Evolutionary conservation across 768 basidiomycete species (phyloP).

Genomic region (Termitomyces sp.): DNA sequence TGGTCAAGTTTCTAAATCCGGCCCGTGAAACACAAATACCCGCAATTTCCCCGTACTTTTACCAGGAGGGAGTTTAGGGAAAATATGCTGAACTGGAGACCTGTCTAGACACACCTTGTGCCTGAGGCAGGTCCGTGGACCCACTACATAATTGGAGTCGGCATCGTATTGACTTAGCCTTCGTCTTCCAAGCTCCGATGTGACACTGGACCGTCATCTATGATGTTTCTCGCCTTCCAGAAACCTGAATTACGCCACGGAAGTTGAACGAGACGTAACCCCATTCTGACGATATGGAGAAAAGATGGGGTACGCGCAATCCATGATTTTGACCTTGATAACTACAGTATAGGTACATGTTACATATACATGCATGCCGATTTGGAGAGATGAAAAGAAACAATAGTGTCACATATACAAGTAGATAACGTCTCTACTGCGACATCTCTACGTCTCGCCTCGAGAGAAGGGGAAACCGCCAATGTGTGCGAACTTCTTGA

Average conservation of each 20-base stretch:
- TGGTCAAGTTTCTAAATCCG: constrained; percentile 1
- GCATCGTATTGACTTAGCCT: background rate
- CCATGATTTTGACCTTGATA: no score
- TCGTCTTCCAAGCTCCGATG: background rate
- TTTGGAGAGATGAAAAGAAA: background rate
- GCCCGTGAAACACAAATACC: constrained; percentile 20
- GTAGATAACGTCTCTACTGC: background rate
- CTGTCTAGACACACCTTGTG: background rate
- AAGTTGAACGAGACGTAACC: background rate
- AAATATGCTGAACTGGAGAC: background rate
- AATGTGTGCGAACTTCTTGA: background rate
- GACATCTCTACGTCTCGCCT: background rate
- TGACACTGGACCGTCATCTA: background rate
- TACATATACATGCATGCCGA: no score
- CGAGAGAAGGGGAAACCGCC: background rate
- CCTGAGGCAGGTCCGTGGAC: background rate
- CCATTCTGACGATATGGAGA: background rate
- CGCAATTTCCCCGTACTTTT: constrained; percentile 5
- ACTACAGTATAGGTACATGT: no score
- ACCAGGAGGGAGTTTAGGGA: background rate
- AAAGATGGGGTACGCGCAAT: background rate
- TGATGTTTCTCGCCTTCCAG: background rate
- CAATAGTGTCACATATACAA: no score
- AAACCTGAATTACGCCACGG: background rate
- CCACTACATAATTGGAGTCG: background rate